Conservation (phyloP, 2,329 filamentous ascomycete genomes). For the Colletotrichum zoysiae region DNA sequence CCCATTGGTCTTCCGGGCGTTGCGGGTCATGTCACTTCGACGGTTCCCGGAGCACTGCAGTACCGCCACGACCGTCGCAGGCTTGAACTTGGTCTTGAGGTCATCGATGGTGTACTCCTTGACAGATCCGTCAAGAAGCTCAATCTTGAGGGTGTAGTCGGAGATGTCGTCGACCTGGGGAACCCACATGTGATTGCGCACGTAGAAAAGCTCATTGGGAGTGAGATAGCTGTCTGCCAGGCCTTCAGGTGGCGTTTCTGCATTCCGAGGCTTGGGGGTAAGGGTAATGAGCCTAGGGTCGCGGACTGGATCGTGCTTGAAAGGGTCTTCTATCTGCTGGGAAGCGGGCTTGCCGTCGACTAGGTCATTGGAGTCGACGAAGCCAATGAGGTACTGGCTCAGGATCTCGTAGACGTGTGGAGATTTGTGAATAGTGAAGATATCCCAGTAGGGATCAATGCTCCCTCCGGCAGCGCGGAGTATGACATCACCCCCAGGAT, state of each 20-base stretch:
- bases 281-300: constrained; percentile 64
- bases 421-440: constrained; percentile 77
- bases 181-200: constrained; percentile 75
- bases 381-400: constrained; percentile 73
- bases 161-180: constrained; percentile 59
- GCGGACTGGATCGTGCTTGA: constrained; percentile 65
- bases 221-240: constrained; percentile 66
- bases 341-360: constrained; percentile 66
- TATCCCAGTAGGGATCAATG: constrained; percentile 77
- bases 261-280: constrained; percentile 70
- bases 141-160: constrained; percentile 63
- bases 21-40: constrained; percentile 68
- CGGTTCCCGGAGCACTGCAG: constrained; percentile 73
- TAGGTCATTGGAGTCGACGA: constrained; percentile 70
- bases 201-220: constrained; percentile 53
- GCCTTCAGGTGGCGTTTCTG: constrained; percentile 66
- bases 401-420: constrained; percentile 75
- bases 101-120: constrained; percentile 67
- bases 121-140: constrained; percentile 66
- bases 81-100: constrained; percentile 64
- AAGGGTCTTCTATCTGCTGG: constrained; percentile 71
- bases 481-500: constrained; percentile 77
- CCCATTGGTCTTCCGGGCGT: constrained; percentile 63
- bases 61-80: constrained; percentile 65
- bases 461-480: constrained; percentile 73